phyloP scores from a whole-genome alignment of 768 basidiomycete genomes.

The Calocybe gangraenosa region DNA sequence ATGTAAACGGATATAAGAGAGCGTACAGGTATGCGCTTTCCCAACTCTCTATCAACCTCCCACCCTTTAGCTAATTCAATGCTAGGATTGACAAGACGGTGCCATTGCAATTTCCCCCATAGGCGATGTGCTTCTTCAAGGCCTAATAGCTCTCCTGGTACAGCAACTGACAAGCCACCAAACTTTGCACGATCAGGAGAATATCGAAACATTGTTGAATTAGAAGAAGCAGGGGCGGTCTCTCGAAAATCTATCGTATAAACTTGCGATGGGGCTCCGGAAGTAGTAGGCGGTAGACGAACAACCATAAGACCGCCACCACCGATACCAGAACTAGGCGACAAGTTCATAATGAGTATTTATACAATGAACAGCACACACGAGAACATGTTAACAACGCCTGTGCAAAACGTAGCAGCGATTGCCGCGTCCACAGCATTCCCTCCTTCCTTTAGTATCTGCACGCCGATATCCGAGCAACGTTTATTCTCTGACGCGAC shows the following conservation, averaged over 20 bases:
- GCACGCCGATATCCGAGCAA: slow-evolving; percentile 84
- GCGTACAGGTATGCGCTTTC: slow-evolving; percentile 63
- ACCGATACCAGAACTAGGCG: slow-evolving; percentile 70
- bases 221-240: slow-evolving; percentile 70
- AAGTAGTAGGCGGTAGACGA: slow-evolving; percentile 55
- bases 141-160: slow-evolving; percentile 89
- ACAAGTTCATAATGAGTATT: background rate
- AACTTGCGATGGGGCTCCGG: slow-evolving; percentile 48
- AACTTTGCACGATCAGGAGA: slow-evolving; percentile 48
- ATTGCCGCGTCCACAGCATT: slow-evolving; percentile 90
- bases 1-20: slow-evolving; percentile 1
- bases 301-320: slow-evolving; percentile 87
- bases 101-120: slow-evolving; percentile 84
- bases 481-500: slow-evolving; percentile 86
- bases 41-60: slow-evolving; percentile 76
- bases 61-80: slow-evolving; percentile 74
- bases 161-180: slow-evolving; percentile 85
- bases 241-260: slow-evolving; percentile 87
- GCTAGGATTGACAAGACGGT: slow-evolving; percentile 68
- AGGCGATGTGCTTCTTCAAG: slow-evolving; percentile 77
- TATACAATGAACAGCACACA: slow-evolving; percentile 38
- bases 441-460: slow-evolving; percentile 74
- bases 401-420: slow-evolving; percentile 71
- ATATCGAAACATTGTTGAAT: slow-evolving; percentile 68
- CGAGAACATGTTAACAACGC: slow-evolving; percentile 90